Evolutionary conservation across 202 grass and related monocot genomes (phyloP), one percentile per base, ranked within the genome.

Genomic region (Cymbopogon flexuosus): DNA sequence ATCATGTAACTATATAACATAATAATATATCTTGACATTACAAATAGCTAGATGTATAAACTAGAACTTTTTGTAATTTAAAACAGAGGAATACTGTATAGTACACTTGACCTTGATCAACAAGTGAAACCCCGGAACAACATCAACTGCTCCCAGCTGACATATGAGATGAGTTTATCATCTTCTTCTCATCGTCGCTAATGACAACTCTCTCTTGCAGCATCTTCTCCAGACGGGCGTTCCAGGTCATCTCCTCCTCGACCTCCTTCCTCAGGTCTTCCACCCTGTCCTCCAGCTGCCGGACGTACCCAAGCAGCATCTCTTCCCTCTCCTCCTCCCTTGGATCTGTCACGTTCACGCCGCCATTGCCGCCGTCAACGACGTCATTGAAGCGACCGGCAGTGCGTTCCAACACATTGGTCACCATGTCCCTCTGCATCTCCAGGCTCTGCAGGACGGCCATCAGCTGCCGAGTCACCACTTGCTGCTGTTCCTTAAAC

Each of bases 401-500:
- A 27, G 87, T 83, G 9, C 84, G 69, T 37, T 83, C 74, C 40
- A 97, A 65, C 14, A 82, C 87, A 58, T 91, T 65, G 67, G 79
- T 81, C 76, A 97, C 87, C 89, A 91, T 84, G 23, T 82, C 75
- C 16, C 85, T 85, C 68, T 93, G 89, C 77, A 90, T 31, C 65
- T 97, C 89, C 73, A 93, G 69, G 83, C 89, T 97, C 12, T 76
- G 61, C 42, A 97, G 70, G 23, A 97, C 84, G 19, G 84, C 84
- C 46, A 93, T 72, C 89, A 97, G 86, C n/a, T 91, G 87, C 2
- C 89, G 89, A 3, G 91, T 83, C 68, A 88, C 67, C 13, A 73
- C 73, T 14, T 84, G 71, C 54, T 57, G 54, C 8, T 23, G 8
- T 18, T 56, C 0, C 76, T 80, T 90, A 36, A 86, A 66, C 27